These are phyloP conservation scores for Epichloe coenophiala DNA, from an alignment of 2,329 filamentous ascomycete species.

Conservation along the genomic window DNA sequence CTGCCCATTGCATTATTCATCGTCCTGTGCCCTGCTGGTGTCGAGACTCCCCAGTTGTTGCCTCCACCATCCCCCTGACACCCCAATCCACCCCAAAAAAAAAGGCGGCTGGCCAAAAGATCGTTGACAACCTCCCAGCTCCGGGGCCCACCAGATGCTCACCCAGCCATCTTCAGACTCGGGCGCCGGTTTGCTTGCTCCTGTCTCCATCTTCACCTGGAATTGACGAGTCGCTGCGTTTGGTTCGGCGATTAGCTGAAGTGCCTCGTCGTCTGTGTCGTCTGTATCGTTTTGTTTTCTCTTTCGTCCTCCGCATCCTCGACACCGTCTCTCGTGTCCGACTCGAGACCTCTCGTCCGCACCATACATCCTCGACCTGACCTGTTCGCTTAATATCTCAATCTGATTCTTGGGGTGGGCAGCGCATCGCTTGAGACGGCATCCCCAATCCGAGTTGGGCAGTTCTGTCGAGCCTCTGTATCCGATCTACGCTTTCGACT, in stretches of 20 bases:
- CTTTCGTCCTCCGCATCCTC: slow-evolving; percentile 1
- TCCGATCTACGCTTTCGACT: not conserved
- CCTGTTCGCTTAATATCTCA: not conserved
- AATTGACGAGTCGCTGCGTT: slow-evolving; percentile 9
- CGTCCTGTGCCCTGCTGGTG: not conserved
- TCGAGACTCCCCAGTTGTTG: not conserved
- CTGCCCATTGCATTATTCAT: not conserved
- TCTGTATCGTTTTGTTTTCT: not conserved
- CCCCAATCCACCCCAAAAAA: not conserved
- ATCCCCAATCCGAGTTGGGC: not conserved
- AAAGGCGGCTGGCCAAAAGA: slow-evolving; percentile 24
- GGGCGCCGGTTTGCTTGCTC: slow-evolving; percentile 20
- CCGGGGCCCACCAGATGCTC: slow-evolving; percentile 23
- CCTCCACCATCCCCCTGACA: slow-evolving; percentile 5
- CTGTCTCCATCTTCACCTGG: slow-evolving; percentile 12
- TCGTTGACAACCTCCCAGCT: slow-evolving; percentile 15
- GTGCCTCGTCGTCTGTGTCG: not conserved
- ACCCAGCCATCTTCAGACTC: slow-evolving; percentile 31
- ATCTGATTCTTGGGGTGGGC: not conserved
- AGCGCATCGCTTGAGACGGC: not conserved
- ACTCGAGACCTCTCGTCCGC: not conserved
- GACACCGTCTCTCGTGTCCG: slow-evolving; percentile 2
- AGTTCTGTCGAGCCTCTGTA: not conserved
- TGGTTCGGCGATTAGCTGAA: not conserved
- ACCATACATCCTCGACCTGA: not conserved